Conservation (phyloP, 108 stramenopile genomes). For the Fragilariopsis cylindrus region DNA sequence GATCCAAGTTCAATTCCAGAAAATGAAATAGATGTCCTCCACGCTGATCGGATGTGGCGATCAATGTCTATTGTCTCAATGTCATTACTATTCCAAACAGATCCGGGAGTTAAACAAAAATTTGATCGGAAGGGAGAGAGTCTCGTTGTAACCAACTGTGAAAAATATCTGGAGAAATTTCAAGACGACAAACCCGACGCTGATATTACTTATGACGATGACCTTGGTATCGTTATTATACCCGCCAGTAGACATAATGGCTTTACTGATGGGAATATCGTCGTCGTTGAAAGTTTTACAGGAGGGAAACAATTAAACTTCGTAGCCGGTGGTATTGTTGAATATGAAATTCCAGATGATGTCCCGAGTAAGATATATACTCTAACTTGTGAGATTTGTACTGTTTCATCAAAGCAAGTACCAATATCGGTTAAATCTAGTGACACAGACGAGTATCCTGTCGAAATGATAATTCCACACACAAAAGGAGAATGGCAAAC, state of each 20-base stretch:
- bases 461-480: slow-evolving; percentile 41
- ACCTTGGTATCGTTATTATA: slow-evolving; percentile 19
- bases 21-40: slow-evolving; percentile 31
- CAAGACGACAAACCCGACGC: slow-evolving; percentile 22
- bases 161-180: slow-evolving; percentile 34
- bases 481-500: slow-evolving; percentile 51
- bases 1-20: slow-evolving; percentile 28
- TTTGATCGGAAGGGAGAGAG: slow-evolving; percentile 26
- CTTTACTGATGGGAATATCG: slow-evolving; percentile 16
- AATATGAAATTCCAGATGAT: slow-evolving; percentile 39
- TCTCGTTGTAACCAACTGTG: slow-evolving; percentile 25
- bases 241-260: slow-evolving; percentile 28
- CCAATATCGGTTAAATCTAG: slow-evolving; percentile 27
- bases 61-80: slow-evolving; percentile 32
- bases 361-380: slow-evolving; percentile 24
- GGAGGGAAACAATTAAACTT: slow-evolving; percentile 50
- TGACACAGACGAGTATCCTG: slow-evolving; percentile 9
- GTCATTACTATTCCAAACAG: slow-evolving; percentile 29
- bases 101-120: slow-evolving; percentile 23
- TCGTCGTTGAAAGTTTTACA: slow-evolving; percentile 34
- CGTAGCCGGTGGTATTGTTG: slow-evolving; percentile 31
- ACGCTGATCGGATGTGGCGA: slow-evolving; percentile 35
- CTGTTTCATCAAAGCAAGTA: slow-evolving; percentile 42
- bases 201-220: slow-evolving; percentile 13
- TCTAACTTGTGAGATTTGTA: slow-evolving; percentile 37